Percentiles rank a stretch among this genome's conserved stretches.
phyloP scores from a whole-genome alignment of 345 rosid genomes.

The Camelina sativa region DNA sequence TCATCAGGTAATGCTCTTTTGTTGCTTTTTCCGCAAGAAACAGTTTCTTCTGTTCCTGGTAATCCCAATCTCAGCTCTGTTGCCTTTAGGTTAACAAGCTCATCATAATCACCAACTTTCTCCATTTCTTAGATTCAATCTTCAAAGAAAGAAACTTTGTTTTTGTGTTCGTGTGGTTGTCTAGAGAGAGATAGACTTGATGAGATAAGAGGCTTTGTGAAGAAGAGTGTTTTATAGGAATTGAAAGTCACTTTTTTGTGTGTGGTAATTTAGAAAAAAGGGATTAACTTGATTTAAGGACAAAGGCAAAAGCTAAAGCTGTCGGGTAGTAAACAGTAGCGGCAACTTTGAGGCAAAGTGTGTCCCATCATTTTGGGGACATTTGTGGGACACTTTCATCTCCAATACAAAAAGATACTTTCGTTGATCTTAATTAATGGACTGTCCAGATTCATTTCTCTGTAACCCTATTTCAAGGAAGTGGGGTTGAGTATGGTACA shows the following conservation, averaged over 20 bases:
- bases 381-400: slow-evolving; percentile 73
- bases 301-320: slow-evolving; percentile 72
- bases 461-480: slow-evolving; percentile 53
- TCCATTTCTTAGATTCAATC: slow-evolving; percentile 34
- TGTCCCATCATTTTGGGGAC: slow-evolving; percentile 70
- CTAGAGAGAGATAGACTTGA: slow-evolving; percentile 35
- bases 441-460: slow-evolving; percentile 54
- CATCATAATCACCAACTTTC: slow-evolving; percentile 47
- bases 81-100: slow-evolving; percentile 66
- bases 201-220: slow-evolving; percentile 39
- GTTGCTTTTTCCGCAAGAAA: slow-evolving; percentile 56
- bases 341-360: slow-evolving; percentile 69
- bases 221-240: slow-evolving; percentile 51
- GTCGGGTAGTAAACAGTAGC: slow-evolving; percentile 72
- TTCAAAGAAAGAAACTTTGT: slow-evolving; percentile 23
- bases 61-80: slow-evolving; percentile 89
- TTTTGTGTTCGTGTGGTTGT: slow-evolving; percentile 21
- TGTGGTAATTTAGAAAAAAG: background rate
- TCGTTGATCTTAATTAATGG: slow-evolving; percentile 17
- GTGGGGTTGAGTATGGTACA: slow-evolving; percentile 44
- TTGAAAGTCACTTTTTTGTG: slow-evolving; percentile 8
- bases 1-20: slow-evolving; percentile 52
- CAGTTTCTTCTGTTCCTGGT: slow-evolving; percentile 63
- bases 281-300: slow-evolving; percentile 48
- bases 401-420: slow-evolving; percentile 55